Percentiles rank a stretch among this genome's conserved stretches.
Conservation (phyloP, 2,329 filamentous ascomycete genomes). For the Pyrenochaeta sp. region DNA sequence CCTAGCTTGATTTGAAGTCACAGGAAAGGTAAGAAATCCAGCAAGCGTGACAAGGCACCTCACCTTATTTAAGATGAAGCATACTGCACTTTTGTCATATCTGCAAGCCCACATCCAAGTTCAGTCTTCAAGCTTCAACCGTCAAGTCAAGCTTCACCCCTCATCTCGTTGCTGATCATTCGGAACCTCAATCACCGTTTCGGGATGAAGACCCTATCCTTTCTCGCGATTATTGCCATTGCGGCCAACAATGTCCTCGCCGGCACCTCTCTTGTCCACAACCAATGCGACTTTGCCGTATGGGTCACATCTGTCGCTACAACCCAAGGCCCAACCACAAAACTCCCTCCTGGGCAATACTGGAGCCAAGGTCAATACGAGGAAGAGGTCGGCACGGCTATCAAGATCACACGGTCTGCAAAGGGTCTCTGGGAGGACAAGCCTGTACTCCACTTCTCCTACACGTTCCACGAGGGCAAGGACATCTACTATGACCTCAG, state of each 20-base stretch:
- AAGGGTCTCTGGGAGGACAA: conserved; percentile 18
- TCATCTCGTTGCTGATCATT: neutral
- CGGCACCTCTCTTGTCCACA: conserved; percentile 25
- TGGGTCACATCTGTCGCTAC: conserved; percentile 28
- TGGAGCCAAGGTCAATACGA: conserved; percentile 25
- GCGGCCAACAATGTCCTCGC: conserved; percentile 17
- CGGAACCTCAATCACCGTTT: neutral
- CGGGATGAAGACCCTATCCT: conserved; percentile 25
- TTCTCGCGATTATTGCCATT: conserved; percentile 22
- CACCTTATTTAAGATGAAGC: conserved; percentile 15
- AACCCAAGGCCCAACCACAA: conserved; percentile 6
- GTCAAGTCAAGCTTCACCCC: neutral
- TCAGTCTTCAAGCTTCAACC: neutral
- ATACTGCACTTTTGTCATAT: neutral
- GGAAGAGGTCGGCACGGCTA: conserved; percentile 24
- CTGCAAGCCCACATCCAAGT: conserved; percentile 5
- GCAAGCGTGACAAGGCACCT: neutral
- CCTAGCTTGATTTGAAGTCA: conserved; percentile 6
- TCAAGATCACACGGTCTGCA: conserved; percentile 27
- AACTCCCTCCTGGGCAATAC: conserved; percentile 6
- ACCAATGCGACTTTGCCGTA: conserved; percentile 33
- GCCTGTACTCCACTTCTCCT: conserved; percentile 30
- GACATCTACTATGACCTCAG: conserved; percentile 36
- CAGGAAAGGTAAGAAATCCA: conserved; percentile 3
- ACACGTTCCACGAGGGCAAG: conserved; percentile 22